A percentile compares a stretch with the other conserved stretches of the same genome.
Conservation (phyloP, 305 asterid genomes). For the Lippia alba region DNA sequence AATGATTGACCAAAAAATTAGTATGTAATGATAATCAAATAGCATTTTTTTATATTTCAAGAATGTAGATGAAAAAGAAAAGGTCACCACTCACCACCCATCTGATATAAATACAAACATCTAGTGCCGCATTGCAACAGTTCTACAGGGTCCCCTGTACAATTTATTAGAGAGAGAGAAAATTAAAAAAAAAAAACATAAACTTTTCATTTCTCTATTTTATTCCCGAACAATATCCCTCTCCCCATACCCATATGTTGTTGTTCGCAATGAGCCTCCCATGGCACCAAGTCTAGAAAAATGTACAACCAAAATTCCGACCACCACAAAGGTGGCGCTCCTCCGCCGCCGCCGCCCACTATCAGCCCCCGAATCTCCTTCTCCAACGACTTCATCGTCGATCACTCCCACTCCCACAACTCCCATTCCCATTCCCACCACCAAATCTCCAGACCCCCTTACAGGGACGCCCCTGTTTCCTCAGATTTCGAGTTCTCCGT, state of each 20-base stretch:
- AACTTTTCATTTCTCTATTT: background rate
- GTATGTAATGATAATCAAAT: no score
- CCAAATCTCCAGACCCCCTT: conserved; percentile 33
- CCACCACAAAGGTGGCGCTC: conserved; percentile 44
- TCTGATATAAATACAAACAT: conserved; percentile 58
- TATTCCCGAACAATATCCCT: background rate
- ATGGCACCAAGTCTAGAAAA: conserved; percentile 55
- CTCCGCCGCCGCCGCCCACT: conserved; percentile 33
- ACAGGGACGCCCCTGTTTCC: conserved; percentile 79
- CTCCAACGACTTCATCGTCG: conserved; percentile 81
- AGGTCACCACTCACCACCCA: conserved; percentile 43
- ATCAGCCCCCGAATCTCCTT: conserved; percentile 88
- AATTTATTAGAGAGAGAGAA: conserved; percentile 43
- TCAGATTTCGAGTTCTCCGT: conserved; percentile 88
- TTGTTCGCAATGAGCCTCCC: conserved; percentile 27
- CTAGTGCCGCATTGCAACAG: conserved; percentile 49
- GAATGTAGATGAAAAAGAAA: conserved; percentile 23
- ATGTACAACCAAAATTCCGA: conserved; percentile 63
- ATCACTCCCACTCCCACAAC: conserved; percentile 24
- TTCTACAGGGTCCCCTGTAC: conserved; percentile 42
- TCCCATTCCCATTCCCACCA: conserved; percentile 34
- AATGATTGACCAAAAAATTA: no score
- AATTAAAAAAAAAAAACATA: background rate
- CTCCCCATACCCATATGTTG: conserved; percentile 33
- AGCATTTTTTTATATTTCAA: no score